Conservation (phyloP, 2,329 filamentous ascomycete species). For the Graphiopsis chlorocephala region DNA sequence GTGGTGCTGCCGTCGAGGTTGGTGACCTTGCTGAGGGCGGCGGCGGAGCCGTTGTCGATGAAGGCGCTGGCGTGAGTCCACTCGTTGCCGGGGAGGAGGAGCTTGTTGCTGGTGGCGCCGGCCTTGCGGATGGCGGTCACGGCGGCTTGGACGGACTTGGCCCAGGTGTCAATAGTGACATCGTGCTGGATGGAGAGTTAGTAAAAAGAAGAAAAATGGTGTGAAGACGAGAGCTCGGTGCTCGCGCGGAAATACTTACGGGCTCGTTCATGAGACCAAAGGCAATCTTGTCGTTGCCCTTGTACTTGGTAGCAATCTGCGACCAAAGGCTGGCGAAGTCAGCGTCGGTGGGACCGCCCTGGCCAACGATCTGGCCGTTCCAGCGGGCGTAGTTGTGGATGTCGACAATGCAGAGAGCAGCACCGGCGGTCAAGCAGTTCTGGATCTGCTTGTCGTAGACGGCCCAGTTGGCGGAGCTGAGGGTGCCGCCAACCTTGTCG, state of each 20-base stretch:
- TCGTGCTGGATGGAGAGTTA: conserved; percentile 32
- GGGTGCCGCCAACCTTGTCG: conserved; percentile 27
- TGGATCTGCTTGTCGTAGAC: conserved; percentile 31
- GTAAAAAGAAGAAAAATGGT: background rate
- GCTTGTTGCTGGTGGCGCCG: conserved; percentile 62
- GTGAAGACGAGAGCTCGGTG: background rate
- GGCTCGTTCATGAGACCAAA: conserved; percentile 71
- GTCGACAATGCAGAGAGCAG: conserved; percentile 32
- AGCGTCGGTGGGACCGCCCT: conserved; percentile 61
- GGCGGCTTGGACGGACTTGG: conserved; percentile 57
- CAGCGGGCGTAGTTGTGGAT: conserved; percentile 46
- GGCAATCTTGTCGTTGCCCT: conserved; percentile 51
- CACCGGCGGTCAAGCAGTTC: conserved; percentile 37
- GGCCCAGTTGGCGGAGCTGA: conserved; percentile 26
- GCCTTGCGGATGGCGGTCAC: conserved; percentile 64
- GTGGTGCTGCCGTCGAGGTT: conserved; percentile 30
- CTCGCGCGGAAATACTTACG: conserved; percentile 43
- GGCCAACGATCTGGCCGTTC: conserved; percentile 63
- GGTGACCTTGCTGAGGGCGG: conserved; percentile 23
- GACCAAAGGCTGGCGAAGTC: conserved; percentile 59
- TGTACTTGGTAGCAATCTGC: conserved; percentile 57
- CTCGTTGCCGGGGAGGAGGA: conserved; percentile 62
- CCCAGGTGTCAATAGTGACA: conserved; percentile 55
- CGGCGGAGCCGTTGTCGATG: conserved; percentile 30
- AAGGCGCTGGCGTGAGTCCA: conserved; percentile 28